A percentile compares a stretch with the other conserved stretches of the same genome.
These are phyloP conservation scores for Breviolum minutum DNA, from an alignment of 73 alveolate genomes.

Conservation along the genomic window DNA sequence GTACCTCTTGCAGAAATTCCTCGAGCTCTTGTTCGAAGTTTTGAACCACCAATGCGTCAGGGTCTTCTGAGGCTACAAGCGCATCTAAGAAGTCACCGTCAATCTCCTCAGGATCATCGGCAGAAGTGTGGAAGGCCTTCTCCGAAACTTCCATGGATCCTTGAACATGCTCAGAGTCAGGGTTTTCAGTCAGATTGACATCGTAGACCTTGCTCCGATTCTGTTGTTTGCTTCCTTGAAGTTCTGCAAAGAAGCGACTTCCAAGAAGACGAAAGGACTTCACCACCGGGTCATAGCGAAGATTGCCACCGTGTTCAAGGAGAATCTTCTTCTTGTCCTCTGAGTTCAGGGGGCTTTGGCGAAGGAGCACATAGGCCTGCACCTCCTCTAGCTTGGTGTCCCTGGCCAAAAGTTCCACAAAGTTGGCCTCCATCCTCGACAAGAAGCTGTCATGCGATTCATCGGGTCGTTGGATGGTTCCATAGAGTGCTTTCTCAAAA, in stretches of 20 bases:
- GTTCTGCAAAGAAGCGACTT: neutral
- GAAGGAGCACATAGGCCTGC: neutral
- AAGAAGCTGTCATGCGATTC: neutral
- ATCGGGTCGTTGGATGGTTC: neutral
- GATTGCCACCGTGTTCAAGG: neutral
- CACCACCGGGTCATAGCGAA: neutral
- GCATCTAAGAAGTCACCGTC: neutral
- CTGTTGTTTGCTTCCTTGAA: neutral
- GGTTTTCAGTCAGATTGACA: neutral
- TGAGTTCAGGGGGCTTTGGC: neutral
- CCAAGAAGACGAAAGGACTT: neutral
- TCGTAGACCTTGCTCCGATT: neutral
- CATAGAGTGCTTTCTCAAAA: too few relatives aligned
- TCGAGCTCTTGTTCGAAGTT: slow-evolving; percentile 20
- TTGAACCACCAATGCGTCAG: neutral
- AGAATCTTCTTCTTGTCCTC: slow-evolving; percentile 22
- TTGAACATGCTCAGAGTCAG: too few relatives aligned
- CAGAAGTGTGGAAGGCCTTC: neutral
- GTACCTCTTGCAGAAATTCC: neutral
- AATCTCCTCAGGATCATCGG: neutral
- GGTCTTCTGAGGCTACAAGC: neutral
- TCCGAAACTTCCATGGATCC: neutral
- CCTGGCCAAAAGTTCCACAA: neutral
- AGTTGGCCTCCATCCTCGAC: neutral
- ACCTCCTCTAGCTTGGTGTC: slow-evolving; percentile 6